Evolutionary conservation across 192 early-diverging fungal species (phyloP).

Genomic region (Backusella morwellensis): DNA sequence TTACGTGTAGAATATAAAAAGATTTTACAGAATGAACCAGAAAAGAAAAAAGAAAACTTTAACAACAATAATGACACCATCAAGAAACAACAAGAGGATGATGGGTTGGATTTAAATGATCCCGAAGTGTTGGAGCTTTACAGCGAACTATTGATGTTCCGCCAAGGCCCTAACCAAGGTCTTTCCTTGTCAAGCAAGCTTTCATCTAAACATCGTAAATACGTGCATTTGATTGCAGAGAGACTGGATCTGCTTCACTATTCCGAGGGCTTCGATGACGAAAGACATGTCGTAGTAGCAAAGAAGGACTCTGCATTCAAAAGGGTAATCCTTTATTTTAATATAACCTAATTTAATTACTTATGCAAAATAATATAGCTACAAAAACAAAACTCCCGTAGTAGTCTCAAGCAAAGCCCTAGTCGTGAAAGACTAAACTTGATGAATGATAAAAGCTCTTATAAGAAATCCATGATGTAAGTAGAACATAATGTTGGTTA

Average conservation of each 20-base stretch:
- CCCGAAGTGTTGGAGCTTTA: slow-evolving; percentile 67
- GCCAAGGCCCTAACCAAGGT: slow-evolving; percentile 65
- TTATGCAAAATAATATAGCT: background rate
- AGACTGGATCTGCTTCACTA: slow-evolving; percentile 57
- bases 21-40: slow-evolving; percentile 54
- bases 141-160: slow-evolving; percentile 68
- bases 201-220: slow-evolving; percentile 57
- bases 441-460: slow-evolving; percentile 8
- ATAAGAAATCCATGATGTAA: slow-evolving; percentile 39
- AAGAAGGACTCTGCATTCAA: slow-evolving; percentile 26
- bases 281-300: slow-evolving; percentile 45
- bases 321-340: slow-evolving; percentile 15
- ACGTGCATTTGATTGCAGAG: slow-evolving; percentile 69
- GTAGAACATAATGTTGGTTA: background rate
- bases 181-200: slow-evolving; percentile 64
- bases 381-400: slow-evolving; percentile 13
- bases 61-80: background rate
- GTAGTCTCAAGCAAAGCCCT: slow-evolving; percentile 34
- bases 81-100: background rate
- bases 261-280: slow-evolving; percentile 48
- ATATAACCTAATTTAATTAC: background rate
- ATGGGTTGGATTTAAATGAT: slow-evolving; percentile 66
- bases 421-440: slow-evolving; percentile 20
- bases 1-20: slow-evolving; percentile 82
- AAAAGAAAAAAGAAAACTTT: background rate